Evolutionary conservation across 345 rosid genomes (phyloP), one percentile per base, ranked within the genome.

Genomic region (Boechera divaricarpa): DNA sequence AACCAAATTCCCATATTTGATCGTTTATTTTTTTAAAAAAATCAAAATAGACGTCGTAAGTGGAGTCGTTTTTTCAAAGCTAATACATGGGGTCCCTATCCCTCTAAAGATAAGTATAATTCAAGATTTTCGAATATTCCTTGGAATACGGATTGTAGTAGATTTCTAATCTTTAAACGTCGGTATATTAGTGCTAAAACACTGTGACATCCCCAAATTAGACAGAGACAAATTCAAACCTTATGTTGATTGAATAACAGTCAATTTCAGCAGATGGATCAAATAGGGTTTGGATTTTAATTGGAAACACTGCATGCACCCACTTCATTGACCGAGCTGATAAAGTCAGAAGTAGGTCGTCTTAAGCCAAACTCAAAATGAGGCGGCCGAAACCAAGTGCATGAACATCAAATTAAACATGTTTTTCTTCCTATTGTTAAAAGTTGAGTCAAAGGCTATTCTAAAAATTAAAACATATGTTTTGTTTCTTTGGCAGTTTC

Each of bases 371-470:
- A 32, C 55, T 47, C 51, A 41, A 53, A 56, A 42, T 47, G 38
- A 29, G 65, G 72, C 57, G 38, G 78, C 78, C 41, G 29, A 56
- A 36, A 38, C 66, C 39, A 66, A 66, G 48, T 57, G 55, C 78
- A 74, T 74, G 72, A 65, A 55, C 78, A 55, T 66, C 49, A 67
- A 75, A 44, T 66, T 33, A 75, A 75, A 67, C 72, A 35, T 26
- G 66, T 33, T 65, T 73, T 73, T 49, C 2, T 18, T 31, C 44
- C 9, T 11, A 6, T 31, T 74, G n/a, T 10, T 29, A 16, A 26
- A 21, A n/a, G 5, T 4, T 28, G 13, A 63, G 53, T 41, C 62
- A 73, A 73, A 49, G 11, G 24, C 7, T 42, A 59, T 63, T 28
- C 15, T 15, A 10, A 31, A 66, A 32, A 3, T 29, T 32, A 16